Base-by-base conservation (phyloP, 805 yeast genomes). In the Ogataea polymorpha region DNA sequence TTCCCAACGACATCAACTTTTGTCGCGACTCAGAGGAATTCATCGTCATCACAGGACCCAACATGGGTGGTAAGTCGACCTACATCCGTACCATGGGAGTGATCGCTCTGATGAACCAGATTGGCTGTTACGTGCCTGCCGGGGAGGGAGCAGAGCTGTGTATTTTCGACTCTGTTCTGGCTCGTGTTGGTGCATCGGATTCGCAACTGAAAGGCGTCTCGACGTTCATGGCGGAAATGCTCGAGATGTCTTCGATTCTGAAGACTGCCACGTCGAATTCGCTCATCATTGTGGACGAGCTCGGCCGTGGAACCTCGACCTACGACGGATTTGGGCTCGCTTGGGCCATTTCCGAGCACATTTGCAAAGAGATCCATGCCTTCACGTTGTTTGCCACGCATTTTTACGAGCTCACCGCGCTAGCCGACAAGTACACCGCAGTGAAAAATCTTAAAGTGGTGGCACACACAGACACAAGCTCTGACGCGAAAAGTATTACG, bases 161-260 rank as follows among this genome's bases (percentile, higher is more conserved):
- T 10, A 70, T 93, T 2, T 88, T 91, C 47, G 99, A 93, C 64
- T 88, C 96, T 2, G 83, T 93, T 5, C 72, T 93, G 45, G 95
- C 98, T 11, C 79, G 99, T 58, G 96, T 93, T n/a, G 99, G 99
- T 9, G 98, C 99, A 2, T 95, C 97, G 10, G 99, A 93, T 61
- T 91, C 97, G 0, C 99, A 93, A 64, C 71, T 93, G 57, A 90
- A 91, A 63, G 99, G 99, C 18, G 87, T 93, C 21, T 90, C 98
- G 0, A 93, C 99, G 0, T 93, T 93, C 55, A 86, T 86, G 86
- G 86, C 95, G 20, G 99, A 93, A 62, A 89, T 93, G 97, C 70
- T 88, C 38, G 99, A 93, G 56, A 87, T 96, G 38, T 82, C 96
- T 0, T 79, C 91, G 2, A 91, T 93, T 50, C 70, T 93, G 42